phyloP scores from a whole-genome alignment of 495 filamentous ascomycete species.

The Aspergillus baeticus region DNA sequence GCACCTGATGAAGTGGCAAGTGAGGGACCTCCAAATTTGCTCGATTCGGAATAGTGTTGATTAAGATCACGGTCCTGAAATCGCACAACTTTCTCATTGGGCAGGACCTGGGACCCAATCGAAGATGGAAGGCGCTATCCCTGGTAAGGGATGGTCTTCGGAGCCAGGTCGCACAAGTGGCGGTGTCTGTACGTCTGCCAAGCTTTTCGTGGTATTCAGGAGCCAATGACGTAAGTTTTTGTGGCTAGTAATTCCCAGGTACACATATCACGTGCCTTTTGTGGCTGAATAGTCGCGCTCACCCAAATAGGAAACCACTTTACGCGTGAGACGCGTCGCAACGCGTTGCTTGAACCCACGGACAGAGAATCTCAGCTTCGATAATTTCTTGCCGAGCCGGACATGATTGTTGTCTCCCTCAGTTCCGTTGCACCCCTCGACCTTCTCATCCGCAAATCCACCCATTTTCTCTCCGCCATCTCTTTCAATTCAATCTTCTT shows the following conservation, averaged over 20 bases:
- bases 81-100: not conserved
- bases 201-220: not conserved
- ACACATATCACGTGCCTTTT: slow-evolving; percentile 8
- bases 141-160: not conserved
- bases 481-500: not conserved
- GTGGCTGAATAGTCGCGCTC: slow-evolving; percentile 21
- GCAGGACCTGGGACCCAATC: not conserved
- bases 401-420: slow-evolving; percentile 2
- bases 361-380: slow-evolving; percentile 12
- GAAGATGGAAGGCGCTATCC: not conserved
- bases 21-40: not conserved
- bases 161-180: slow-evolving; percentile 10
- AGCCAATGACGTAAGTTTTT: not conserved
- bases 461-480: not conserved
- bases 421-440: not conserved
- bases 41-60: not conserved
- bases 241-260: not conserved
- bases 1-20: not conserved
- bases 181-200: slow-evolving; percentile 10
- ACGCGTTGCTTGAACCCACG: slow-evolving; percentile 26
- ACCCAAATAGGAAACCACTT: slow-evolving; percentile 39
- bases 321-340: slow-evolving; percentile 36
- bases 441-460: slow-evolving; percentile 10
- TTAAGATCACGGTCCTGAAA: not conserved
- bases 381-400: not conserved